Conservation (phyloP, 495 filamentous ascomycete genomes). For the Hyaloscypha bicolor region DNA sequence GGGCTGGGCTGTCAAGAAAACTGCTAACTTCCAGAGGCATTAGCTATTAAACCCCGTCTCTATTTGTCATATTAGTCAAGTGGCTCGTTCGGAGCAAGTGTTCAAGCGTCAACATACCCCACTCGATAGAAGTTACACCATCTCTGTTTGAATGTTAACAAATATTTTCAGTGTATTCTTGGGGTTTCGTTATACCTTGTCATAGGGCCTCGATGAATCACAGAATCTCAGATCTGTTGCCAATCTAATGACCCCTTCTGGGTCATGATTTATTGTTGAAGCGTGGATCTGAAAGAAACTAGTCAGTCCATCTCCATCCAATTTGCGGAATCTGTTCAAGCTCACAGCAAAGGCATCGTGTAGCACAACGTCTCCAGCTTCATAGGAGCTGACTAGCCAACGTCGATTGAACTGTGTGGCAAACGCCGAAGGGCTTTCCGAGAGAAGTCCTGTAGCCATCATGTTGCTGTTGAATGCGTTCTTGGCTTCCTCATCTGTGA, state of each 20-base stretch:
- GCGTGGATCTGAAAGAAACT: slow-evolving; percentile 50
- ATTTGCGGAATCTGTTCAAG: not conserved
- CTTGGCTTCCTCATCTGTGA: slow-evolving; percentile 53
- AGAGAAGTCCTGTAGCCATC: slow-evolving; percentile 49
- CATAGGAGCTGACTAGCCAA: slow-evolving; percentile 58
- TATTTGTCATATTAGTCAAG: no score
- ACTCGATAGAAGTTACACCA: slow-evolving; percentile 26
- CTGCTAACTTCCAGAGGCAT: no score
- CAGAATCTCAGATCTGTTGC: slow-evolving; percentile 60
- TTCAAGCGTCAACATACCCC: not conserved
- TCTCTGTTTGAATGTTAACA: slow-evolving; percentile 25
- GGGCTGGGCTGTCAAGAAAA: no score
- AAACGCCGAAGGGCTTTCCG: slow-evolving; percentile 48
- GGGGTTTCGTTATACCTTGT: slow-evolving; percentile 33
- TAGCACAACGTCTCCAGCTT: slow-evolving; percentile 64
- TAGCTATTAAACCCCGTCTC: no score
- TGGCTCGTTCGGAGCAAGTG: no score
- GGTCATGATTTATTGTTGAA: slow-evolving; percentile 57
- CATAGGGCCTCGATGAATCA: slow-evolving; percentile 50
- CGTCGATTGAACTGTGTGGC: slow-evolving; percentile 42
- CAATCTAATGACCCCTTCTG: slow-evolving; percentile 55
- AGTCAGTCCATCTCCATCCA: not conserved
- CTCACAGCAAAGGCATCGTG: slow-evolving; percentile 57
- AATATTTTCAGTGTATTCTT: not conserved
- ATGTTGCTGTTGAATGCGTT: slow-evolving; percentile 61